These are phyloP conservation scores for Trametes punicea DNA, from an alignment of 768 basidiomycete genomes.

Conservation along the genomic window DNA sequence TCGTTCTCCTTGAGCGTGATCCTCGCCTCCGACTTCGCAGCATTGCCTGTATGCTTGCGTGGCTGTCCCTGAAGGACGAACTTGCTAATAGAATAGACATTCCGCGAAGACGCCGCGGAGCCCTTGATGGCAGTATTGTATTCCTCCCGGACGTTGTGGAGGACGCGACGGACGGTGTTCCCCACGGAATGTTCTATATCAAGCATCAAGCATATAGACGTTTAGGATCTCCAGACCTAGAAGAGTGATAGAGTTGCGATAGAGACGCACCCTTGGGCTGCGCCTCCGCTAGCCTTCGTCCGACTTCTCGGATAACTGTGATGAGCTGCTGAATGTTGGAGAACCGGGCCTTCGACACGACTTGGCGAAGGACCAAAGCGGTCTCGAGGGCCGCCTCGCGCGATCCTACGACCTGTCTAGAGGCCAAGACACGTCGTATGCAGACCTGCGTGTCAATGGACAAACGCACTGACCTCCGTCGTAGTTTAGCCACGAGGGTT, in stretches of 20 bases:
- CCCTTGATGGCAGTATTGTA: conserved; percentile 75
- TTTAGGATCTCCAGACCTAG: background rate
- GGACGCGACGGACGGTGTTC: conserved; percentile 88
- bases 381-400: conserved; percentile 88
- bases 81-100: conserved; percentile 70
- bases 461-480: conserved; percentile 57
- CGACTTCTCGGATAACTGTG: conserved; percentile 73
- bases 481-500: conserved; percentile 62
- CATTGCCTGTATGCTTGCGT: conserved; percentile 37
- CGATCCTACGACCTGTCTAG: conserved; percentile 89
- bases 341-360: conserved; percentile 84
- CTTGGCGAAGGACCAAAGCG: conserved; percentile 80
- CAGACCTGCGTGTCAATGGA: conserved; percentile 6
- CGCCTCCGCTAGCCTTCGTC: conserved; percentile 78
- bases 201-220: background rate
- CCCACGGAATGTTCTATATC: conserved; percentile 86
- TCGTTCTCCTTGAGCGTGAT: conserved; percentile 66
- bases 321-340: conserved; percentile 84
- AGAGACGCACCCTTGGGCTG: conserved; percentile 82
- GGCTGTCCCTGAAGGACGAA: conserved; percentile 83
- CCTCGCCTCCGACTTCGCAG: conserved; percentile 49
- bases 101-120: conserved; percentile 34
- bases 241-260: background rate
- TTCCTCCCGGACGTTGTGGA: conserved; percentile 94
- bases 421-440: background rate